Percentiles rank a stretch among this genome's conserved stretches.
These are phyloP conservation scores for Cardamine occulta DNA, from an alignment of 345 rosid species.

Conservation along the genomic window DNA sequence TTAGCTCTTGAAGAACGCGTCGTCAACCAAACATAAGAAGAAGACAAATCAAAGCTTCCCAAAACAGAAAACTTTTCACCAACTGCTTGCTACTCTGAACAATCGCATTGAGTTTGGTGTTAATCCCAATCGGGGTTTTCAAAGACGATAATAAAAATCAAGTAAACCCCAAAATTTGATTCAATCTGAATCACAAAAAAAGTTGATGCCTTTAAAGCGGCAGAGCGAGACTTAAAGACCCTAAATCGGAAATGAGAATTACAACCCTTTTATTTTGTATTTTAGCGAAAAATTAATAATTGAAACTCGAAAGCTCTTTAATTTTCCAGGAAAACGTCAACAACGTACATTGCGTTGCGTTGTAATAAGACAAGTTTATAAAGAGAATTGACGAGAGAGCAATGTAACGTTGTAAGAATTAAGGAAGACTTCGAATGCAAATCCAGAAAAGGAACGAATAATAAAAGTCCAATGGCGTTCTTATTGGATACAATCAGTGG, in stretches of 20 bases:
- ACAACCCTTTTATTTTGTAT: slow-evolving; percentile 25
- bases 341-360: slow-evolving; percentile 17
- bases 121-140: slow-evolving; percentile 13
- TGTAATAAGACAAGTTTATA: background rate
- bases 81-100: slow-evolving; percentile 25
- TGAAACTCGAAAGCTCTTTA: background rate
- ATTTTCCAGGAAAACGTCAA: background rate
- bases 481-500: background rate
- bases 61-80: slow-evolving; percentile 23
- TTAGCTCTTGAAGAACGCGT: background rate
- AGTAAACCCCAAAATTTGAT: slow-evolving; percentile 25
- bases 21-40: background rate
- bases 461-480: slow-evolving; percentile 13
- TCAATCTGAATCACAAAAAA: slow-evolving; percentile 39
- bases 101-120: slow-evolving; percentile 21
- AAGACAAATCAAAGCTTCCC: slow-evolving; percentile 36
- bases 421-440: slow-evolving; percentile 28
- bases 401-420: slow-evolving; percentile 26
- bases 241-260: slow-evolving; percentile 1
- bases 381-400: background rate
- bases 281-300: slow-evolving; percentile 24
- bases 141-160: background rate
- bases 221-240: background rate
- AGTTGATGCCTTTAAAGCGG: slow-evolving; percentile 27
- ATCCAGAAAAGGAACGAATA: slow-evolving; percentile 25